These are phyloP conservation scores for Perkinsela sp. DNA, from an alignment of 208 protist genomes.

Conservation along the genomic window DNA sequence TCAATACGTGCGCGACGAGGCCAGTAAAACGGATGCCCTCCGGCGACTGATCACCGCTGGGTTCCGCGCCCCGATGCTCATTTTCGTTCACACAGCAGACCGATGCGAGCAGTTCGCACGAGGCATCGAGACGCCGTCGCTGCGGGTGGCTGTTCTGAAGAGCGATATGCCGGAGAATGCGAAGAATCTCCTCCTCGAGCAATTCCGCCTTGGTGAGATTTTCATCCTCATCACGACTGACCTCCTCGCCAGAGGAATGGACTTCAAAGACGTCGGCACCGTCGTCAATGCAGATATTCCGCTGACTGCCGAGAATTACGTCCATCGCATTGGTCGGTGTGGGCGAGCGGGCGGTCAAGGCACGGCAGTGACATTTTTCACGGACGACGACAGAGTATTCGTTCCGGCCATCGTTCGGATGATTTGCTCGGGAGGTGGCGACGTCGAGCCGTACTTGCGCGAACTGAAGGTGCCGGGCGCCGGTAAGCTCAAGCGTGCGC, in stretches of 20 bases:
- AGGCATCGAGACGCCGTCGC: conserved; percentile 55
- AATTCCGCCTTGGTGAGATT: conserved; percentile 77
- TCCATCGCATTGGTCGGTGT: conserved; percentile 79
- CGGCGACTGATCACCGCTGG: conserved; percentile 69
- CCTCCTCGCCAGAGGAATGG: conserved; percentile 82
- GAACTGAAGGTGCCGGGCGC: conserved; percentile 20
- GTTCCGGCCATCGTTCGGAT: conserved; percentile 60
- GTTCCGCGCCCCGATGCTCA: conserved; percentile 73
- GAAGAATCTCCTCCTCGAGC: conserved; percentile 66
- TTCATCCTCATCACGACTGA: conserved; percentile 88
- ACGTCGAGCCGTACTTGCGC: conserved; percentile 78
- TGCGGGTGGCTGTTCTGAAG: conserved; percentile 64
- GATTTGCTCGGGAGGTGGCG: conserved; percentile 64
- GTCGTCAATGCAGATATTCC: conserved; percentile 97
- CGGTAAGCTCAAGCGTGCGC: neutral
- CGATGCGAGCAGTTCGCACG: conserved; percentile 80
- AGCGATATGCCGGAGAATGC: conserved; percentile 52
- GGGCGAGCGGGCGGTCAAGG: conserved; percentile 59
- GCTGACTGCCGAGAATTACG: conserved; percentile 66
- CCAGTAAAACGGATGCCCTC: conserved; percentile 82
- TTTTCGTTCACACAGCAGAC: conserved; percentile 91
- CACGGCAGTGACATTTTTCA: conserved; percentile 82
- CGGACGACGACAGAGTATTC: conserved; percentile 65
- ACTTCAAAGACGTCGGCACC: conserved; percentile 82
- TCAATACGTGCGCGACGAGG: conserved; percentile 77